Base-by-base conservation (phyloP, 2,329 filamentous ascomycete species). In the Sclerotinia trifoliorum region DNA sequence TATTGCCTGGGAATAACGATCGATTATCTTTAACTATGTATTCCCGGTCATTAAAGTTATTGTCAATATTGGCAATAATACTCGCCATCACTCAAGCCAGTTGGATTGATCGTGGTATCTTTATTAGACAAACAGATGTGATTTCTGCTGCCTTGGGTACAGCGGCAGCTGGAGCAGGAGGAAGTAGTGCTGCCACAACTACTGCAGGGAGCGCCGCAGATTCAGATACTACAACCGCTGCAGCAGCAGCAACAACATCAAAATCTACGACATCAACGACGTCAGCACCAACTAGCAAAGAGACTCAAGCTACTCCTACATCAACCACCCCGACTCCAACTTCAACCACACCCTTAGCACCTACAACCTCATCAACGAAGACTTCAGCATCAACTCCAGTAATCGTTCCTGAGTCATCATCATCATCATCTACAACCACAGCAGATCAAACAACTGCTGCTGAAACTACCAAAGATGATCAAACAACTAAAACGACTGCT, bases 1-100 rank as follows among this genome's bases (percentile, higher is more conserved):
- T 26, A 32, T 48, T 32, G 8, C 32, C 19, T 24, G 58, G 58
- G 21, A 49, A 39, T 15, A 39, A 60, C 42, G 26, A 61, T 35
- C 42, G 24, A 58, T 57, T 11, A 19, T 39, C 52, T 24, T 49
- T n/a, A 17, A 61, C 39, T 8, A 66, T 66, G 65, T 52, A 61
- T 66, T 52, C 65, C 24, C 55, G 48, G 46, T 39, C 56, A 35
- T 24, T 66, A 19, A 66, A 10, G 39, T 52, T 66, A 24, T 44
- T 61, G 32, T 66, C 65, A 46, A 13, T 66, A 44, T 46, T 66
- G 65, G 24, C 55, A 52, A 44, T 75, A 46, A 54, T 73, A 55
- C 46, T 75, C 63, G 68, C 73, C 65, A 42, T 75, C 65, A 56
- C 72, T 24, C 73, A 76, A 56, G 75, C 75, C 8, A 66, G 35